Evolutionary conservation across 495 filamentous ascomycete species (phyloP).

Genomic region (Aspergillus nanangensis): DNA sequence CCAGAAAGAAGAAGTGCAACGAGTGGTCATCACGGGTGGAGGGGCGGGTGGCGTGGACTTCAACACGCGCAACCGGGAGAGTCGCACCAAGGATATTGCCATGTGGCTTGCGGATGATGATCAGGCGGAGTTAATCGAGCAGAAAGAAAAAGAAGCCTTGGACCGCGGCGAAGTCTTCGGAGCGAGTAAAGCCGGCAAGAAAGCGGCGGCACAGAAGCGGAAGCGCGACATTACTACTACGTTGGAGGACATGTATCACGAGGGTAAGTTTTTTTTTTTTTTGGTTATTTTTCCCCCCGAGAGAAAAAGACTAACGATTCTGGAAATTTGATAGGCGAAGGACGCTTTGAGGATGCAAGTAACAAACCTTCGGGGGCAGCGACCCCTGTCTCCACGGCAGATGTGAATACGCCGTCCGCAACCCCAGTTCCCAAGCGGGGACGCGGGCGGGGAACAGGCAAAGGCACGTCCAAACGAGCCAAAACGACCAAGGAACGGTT

Average conservation of each 20-base stretch:
- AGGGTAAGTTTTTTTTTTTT: slow-evolving; percentile 59
- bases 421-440: slow-evolving; percentile 51
- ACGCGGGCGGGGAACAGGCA: slow-evolving; percentile 41
- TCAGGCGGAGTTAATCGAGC: slow-evolving; percentile 84
- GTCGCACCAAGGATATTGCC: slow-evolving; percentile 91
- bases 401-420: slow-evolving; percentile 39
- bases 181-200: slow-evolving; percentile 52
- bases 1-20: slow-evolving; percentile 98
- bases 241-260: slow-evolving; percentile 97
- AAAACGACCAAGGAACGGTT: slow-evolving; percentile 88
- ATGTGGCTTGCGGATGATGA: slow-evolving; percentile 97
- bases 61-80: slow-evolving; percentile 84
- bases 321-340: slow-evolving; percentile 64
- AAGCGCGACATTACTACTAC: slow-evolving; percentile 80
- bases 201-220: slow-evolving; percentile 46
- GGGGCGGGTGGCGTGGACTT: slow-evolving; percentile 84
- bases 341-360: slow-evolving; percentile 80
- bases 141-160: slow-evolving; percentile 78
- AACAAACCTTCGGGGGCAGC: slow-evolving; percentile 79
- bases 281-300: background rate
- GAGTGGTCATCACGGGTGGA: slow-evolving; percentile 93
- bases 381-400: slow-evolving; percentile 63
- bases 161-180: slow-evolving; percentile 49
- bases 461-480: slow-evolving; percentile 71
- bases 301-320: background rate